Percentiles rank a stretch among this genome's conserved stretches.
These are phyloP conservation scores for Chaetomium strumarium DNA, from an alignment of 2,329 filamentous ascomycete species.

Conservation along the genomic window DNA sequence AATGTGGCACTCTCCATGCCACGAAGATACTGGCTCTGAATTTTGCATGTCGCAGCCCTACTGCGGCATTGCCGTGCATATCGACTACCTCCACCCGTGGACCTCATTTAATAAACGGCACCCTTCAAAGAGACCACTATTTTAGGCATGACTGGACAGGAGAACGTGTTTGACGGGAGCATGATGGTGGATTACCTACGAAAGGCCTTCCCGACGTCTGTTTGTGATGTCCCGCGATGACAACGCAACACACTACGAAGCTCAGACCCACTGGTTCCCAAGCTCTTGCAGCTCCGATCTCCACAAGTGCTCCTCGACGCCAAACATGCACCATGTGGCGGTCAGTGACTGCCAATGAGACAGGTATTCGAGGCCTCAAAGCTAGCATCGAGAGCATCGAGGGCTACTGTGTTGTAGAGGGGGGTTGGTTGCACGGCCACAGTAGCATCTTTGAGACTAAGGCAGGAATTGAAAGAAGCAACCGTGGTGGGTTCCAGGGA, in stretches of 20 bases:
- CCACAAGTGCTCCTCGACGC: slow-evolving; percentile 10
- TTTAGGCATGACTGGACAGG: slow-evolving; percentile 12
- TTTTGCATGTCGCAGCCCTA: slow-evolving; percentile 16
- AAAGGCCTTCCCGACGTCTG: background rate
- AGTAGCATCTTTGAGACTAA: slow-evolving; percentile 1
- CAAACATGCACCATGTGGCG: slow-evolving; percentile 14
- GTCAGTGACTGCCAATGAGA: slow-evolving; percentile 9
- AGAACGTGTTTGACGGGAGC: slow-evolving; percentile 7
- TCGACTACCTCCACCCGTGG: slow-evolving; percentile 6
- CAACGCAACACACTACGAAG: slow-evolving; percentile 24
- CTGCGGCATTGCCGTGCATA: slow-evolving; percentile 20
- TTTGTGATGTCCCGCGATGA: slow-evolving; percentile 20
- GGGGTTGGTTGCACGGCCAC: slow-evolving; percentile 5
- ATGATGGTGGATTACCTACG: background rate
- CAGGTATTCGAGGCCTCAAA: background rate
- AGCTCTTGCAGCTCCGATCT: slow-evolving; percentile 16
- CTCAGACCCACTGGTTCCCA: slow-evolving; percentile 14
- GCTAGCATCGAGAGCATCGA: background rate
- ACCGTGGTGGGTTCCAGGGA: background rate
- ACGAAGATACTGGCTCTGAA: slow-evolving; percentile 16
- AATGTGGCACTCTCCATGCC: slow-evolving; percentile 14
- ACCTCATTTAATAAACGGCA: slow-evolving; percentile 7
- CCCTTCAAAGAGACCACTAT: slow-evolving; percentile 14
- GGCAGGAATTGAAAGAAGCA: slow-evolving; percentile 13
- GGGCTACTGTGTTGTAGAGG: background rate